Conservation (phyloP, 1,139 yeast genomes). For the Debaryomycetaceae sp. region DNA sequence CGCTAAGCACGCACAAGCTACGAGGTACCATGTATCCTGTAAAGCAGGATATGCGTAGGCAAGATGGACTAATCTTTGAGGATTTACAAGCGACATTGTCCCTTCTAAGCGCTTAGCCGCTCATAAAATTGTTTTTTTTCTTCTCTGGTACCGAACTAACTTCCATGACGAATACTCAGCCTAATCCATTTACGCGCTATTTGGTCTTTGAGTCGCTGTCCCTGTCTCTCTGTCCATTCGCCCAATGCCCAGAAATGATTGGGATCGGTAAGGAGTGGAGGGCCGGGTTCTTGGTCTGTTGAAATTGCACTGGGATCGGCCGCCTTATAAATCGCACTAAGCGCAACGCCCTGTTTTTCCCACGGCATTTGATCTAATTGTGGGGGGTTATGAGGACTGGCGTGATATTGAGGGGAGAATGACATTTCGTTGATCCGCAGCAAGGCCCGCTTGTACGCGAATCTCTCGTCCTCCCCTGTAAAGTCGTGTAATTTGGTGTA, state of each 20-base stretch:
- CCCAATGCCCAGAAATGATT: constrained; percentile 63
- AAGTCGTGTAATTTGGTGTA: constrained; percentile 45
- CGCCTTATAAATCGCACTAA: no score
- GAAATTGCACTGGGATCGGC: no score
- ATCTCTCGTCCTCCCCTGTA: constrained; percentile 70
- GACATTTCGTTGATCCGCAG: constrained; percentile 63
- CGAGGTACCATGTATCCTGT: constrained; percentile 53
- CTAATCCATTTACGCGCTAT: constrained; percentile 42
- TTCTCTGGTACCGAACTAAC: neutral
- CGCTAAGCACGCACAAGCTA: constrained; percentile 75
- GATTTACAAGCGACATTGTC: constrained; percentile 27
- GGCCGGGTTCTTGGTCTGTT: constrained; percentile 5
- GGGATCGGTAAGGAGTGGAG: constrained; percentile 37
- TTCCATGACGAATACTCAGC: constrained; percentile 5
- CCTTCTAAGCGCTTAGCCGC: neutral
- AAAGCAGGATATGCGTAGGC: constrained; percentile 40
- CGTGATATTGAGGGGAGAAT: constrained; percentile 19
- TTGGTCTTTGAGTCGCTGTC: constrained; percentile 37
- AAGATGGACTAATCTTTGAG: constrained; percentile 51
- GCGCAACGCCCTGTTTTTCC: no score
- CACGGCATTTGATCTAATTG: constrained; percentile 48
- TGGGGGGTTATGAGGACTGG: constrained; percentile 25
- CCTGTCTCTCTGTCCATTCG: constrained; percentile 39
- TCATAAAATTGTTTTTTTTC: constrained; percentile 2
- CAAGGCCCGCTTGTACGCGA: constrained; percentile 65